Evolutionary conservation across 2,329 filamentous ascomycete genomes (phyloP), one percentile per base, ranked within the genome.

Genomic region (Fusarium fujikuroi): DNA sequence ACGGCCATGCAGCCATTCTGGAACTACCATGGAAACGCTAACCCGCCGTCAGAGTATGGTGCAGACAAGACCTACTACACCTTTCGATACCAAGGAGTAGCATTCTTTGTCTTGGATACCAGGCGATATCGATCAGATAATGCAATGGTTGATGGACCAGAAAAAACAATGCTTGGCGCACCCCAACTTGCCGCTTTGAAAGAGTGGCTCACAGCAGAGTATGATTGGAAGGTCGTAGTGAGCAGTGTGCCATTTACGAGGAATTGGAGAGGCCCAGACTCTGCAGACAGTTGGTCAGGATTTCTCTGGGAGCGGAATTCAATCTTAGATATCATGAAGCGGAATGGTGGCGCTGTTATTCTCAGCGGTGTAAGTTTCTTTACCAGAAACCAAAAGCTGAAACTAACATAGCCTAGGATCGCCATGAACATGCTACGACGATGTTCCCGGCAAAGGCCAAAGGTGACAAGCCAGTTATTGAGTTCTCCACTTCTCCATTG

Each of bases 341-440:
- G 34, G 10, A n/a, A 42, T 0, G 36, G 47, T 11, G 47, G 58
- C 1, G 58, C 58, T 40, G 0, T 56, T 10, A 36, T 56, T 5
- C 58, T 60, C 19, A 60, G 47, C 8, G 47, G 58, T 4, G 36
- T 60, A 12, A n/a, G 58, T 34, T 16, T 14, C 1, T 2, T 15
- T 7, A 4, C 19, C 16, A 19, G 4, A 3, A 2, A 6, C 4
- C 1, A 2, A 11, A 5, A 1, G 4, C 2, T 12, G 11, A 37
- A 21, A 18, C 34, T 53, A n/a, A 53, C 7, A 11, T 0, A 7
- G 15, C 2, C 9, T 7, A 60, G 58, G 58, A 60, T 14, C 46
- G 47, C 3, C 47, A 60, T n/a, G 47, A 60, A 8, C 36, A 60
- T 28, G 58, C 47, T 19, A 42, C 47, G 0, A 56, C 47, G 6